These are phyloP conservation scores for Crithidia bombi DNA, from an alignment of 208 protist genomes.

Conservation along the genomic window DNA sequence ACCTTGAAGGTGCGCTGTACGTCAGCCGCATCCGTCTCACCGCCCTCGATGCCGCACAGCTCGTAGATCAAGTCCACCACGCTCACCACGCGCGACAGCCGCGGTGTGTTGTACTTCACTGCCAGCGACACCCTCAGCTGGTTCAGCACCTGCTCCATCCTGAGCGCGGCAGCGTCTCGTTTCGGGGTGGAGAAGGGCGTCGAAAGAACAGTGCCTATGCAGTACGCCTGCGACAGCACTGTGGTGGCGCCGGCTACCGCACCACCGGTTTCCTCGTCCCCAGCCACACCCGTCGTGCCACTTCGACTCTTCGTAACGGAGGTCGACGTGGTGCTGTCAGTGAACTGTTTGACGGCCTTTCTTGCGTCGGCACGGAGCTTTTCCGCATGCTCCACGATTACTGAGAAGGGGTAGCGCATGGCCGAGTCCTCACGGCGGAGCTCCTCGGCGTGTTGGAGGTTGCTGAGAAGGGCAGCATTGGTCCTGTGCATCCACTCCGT, in stretches of 20 bases:
- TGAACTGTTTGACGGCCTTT: neutral
- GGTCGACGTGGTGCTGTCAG: neutral
- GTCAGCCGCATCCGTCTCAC: constrained; percentile 21
- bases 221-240: constrained; percentile 6
- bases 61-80: constrained; percentile 32
- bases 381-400: neutral
- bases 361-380: neutral
- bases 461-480: neutral
- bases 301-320: neutral
- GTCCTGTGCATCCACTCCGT: constrained; percentile 18
- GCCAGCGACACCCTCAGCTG: constrained; percentile 33
- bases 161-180: constrained; percentile 2
- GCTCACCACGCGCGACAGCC: constrained; percentile 31
- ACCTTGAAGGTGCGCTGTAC: constrained; percentile 35
- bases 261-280: neutral
- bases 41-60: constrained; percentile 31
- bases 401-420: neutral
- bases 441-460: constrained; percentile 10
- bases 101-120: constrained; percentile 26
- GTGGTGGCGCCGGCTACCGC: neutral
- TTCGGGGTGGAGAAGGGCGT: neutral
- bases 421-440: constrained; percentile 1
- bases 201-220: constrained; percentile 11
- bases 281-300: neutral
- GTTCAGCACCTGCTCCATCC: constrained; percentile 10